Base-by-base conservation (phyloP, 2,329 filamentous ascomycete genomes). In the Lasiodiplodia sp. region DNA sequence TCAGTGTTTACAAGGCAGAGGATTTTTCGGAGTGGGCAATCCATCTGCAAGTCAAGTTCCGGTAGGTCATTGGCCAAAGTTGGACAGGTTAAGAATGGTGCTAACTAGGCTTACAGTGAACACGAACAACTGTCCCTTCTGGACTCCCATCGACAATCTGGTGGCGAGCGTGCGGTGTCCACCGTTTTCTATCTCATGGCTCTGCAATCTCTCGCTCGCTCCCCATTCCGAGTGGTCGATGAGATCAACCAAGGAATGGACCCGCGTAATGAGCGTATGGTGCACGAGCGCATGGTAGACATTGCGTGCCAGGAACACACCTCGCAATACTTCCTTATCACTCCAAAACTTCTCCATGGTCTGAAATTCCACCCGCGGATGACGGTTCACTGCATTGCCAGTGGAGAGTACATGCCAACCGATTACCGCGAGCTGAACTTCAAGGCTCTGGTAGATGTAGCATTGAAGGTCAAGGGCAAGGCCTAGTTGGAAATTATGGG, bases 211-310 rank as follows among this genome's bases (percentile, higher is more conserved):
- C 90, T 99, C 75, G 95, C 96, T 18, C 92, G 94, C 75, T 94
- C 94, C 3, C 96, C 96, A 1, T 99, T 99, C 87, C 93, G 96
- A 65, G 95, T 99, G 62, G 96, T 99, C 69, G 96, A 99, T 81
- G 96, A 99, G 83, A 99, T 99, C 85, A 99, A 99, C 78, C 96
- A 99, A 82, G 96, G 96, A 72, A 99, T 99, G 96, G 96, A 99
- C 79, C 96, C 95, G 53, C 91, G 96, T 75, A 99, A 99, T 81
- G 96, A 99, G 82, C 92, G 96, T 73, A 96, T 97, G 88, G 94
- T 99, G 18, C 96, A 99, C 82, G 93, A 95, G 78, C 92, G 96
- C 71, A 96, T 99, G 92, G 96, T 99, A 10, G 94, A 97, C 76
- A 97, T 99, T 77, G 96, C 96, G 53, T 98, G 96, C 79, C 88